These are phyloP conservation scores for Beauveria rudraprayagi DNA, from an alignment of 2,329 filamentous ascomycete species.

Conservation along the genomic window DNA sequence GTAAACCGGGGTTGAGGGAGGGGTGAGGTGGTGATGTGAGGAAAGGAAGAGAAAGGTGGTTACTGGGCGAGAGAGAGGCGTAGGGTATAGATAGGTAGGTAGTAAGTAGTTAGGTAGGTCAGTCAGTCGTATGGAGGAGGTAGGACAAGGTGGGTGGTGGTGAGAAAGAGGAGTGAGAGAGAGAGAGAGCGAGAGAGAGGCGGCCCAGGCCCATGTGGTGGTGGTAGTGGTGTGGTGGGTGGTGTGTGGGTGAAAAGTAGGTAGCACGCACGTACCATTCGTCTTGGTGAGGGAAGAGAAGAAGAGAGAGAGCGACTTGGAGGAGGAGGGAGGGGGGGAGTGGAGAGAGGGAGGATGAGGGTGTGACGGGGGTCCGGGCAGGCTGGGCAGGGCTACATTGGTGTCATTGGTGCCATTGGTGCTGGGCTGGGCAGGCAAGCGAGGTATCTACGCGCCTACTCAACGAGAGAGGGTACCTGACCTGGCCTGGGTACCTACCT, in stretches of 20 bases:
- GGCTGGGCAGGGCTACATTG: not conserved
- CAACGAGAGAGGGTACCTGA: not conserved
- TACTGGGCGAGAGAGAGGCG: not conserved
- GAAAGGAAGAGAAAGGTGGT: slow-evolving; percentile 1
- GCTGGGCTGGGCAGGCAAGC: not conserved
- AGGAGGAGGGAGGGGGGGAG: not conserved
- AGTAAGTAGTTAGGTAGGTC: not conserved
- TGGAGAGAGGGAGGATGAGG: not conserved
- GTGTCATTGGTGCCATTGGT: too few species aligned
- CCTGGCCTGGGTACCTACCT: not conserved
- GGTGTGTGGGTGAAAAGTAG: too few species aligned
- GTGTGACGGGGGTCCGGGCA: not conserved
- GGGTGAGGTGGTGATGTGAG: slow-evolving; percentile 11
- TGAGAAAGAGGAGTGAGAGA: not conserved
- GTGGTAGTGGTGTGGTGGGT: too few species aligned
- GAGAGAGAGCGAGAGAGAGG: not conserved
- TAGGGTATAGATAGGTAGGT: not conserved
- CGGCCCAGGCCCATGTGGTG: too few species aligned
- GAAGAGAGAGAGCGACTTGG: not conserved
- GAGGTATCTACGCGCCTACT: not conserved
- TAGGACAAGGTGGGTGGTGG: not conserved
- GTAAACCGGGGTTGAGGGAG: not conserved
- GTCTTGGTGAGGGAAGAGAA: not conserved
- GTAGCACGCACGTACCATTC: too few species aligned
- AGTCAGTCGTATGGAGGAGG: too few species aligned